Base-by-base conservation (phyloP, 1,284 basidiomycete species). In the Ganoderma boninense region DNA sequence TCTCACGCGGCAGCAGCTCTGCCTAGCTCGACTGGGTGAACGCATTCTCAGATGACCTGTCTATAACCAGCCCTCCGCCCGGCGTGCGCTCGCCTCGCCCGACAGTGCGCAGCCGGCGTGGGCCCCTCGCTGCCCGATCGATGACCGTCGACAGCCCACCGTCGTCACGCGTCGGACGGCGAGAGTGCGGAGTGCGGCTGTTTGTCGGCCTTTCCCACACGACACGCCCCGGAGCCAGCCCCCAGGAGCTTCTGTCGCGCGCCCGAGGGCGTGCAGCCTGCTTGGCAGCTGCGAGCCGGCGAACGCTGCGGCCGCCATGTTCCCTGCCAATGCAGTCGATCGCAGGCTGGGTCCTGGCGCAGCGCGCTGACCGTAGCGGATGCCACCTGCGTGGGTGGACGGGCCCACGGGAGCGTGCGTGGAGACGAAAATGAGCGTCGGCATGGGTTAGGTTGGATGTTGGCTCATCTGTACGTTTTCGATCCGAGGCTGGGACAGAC, bases 171-270 rank as follows among this genome's bases (percentile, higher is more conserved):
- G 32, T 38, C 57, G 20, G 35, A 40, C 20, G 57, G 57, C 40
- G 13, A 38, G 60, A 16, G 60, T 44, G 40, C 40, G 40, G 60
- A 40, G 40, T 62, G 68, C 73, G 75, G 75, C 57, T 59, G 60
- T 61, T 74, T 74, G 67, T 76, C 75, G 75, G 75, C 57, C 63
- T 29, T 72, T 74, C 73, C 62, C 73, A 74, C 75, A 71, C 68
- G 73, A 65, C 57, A 68, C 68, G 62, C 42, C 42, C 62, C 67
- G 68, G 40, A 26, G 63, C 23, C 35, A 40, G 62, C 52, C 59
- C 61, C 49, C 42, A 42, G 52, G 43, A 32, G 23, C 62, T 43
- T 71, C 49, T 62, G 35, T 60, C 35, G 46, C 71, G 40, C 67
- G 60, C 57, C 57, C 57, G 35, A 42, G 60, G 52, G 68, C 64